phyloP scores from a whole-genome alignment of 768 basidiomycete species.

The Auricularia cornea region DNA sequence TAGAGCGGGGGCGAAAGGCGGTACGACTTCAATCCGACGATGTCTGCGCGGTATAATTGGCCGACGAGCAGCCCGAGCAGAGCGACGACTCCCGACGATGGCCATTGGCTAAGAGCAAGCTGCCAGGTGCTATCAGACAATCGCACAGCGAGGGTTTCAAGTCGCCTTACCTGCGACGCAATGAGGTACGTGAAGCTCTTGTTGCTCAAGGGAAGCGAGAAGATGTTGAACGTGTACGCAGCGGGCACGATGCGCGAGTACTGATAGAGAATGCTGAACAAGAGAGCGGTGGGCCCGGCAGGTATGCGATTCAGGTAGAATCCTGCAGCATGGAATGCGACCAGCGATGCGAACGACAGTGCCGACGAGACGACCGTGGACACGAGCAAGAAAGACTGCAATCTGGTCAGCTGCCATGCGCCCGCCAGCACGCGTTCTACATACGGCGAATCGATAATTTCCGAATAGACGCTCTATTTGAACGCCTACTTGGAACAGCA shows the following conservation, averaged over 20 bases:
- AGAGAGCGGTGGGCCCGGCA: constrained; percentile 62
- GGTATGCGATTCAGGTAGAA: constrained; percentile 55
- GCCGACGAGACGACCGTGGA: constrained; percentile 58
- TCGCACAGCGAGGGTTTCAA: neutral
- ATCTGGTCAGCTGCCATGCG: constrained; percentile 7
- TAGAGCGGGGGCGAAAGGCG: constrained; percentile 58
- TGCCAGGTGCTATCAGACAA: constrained; percentile 22
- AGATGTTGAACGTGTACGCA: constrained; percentile 66
- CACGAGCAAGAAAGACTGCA: constrained; percentile 69
- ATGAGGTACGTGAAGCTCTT: constrained; percentile 68
- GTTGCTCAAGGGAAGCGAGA: constrained; percentile 65
- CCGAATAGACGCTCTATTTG: constrained; percentile 82
- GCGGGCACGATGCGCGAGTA: constrained; percentile 70
- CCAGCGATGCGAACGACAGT: constrained; percentile 54
- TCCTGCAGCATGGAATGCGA: constrained; percentile 57
- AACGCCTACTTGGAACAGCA: constrained; percentile 63
- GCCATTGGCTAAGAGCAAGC: constrained; percentile 62
- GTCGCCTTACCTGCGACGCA: constrained; percentile 53
- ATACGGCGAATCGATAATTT: constrained; percentile 76
- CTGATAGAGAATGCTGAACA: constrained; percentile 80
- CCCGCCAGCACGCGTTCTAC: constrained; percentile 15
- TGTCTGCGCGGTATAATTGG: constrained; percentile 74
- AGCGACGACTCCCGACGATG: constrained; percentile 55
- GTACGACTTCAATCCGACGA: constrained; percentile 71
- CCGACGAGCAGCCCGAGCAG: constrained; percentile 61